These are phyloP conservation scores for Amanita pallidorosea DNA, from an alignment of 768 basidiomycete species.

Conservation along the genomic window DNA sequence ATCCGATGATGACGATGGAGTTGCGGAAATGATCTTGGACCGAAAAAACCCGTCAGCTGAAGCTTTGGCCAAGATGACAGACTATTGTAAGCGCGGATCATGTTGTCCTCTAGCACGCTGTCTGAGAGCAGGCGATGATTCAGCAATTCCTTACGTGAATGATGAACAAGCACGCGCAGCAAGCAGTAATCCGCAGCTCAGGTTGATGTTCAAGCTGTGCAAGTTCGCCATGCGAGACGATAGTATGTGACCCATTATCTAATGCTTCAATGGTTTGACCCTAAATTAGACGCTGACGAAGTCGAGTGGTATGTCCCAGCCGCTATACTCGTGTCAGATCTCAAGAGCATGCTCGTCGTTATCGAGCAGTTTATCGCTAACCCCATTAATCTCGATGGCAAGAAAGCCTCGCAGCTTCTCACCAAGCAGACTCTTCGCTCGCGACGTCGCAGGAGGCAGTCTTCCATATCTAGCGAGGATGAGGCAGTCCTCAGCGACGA, in stretches of 20 bases:
- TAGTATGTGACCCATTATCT: constrained; percentile 25
- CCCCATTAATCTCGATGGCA: constrained; percentile 75
- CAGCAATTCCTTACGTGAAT: constrained; percentile 67
- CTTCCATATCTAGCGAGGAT: constrained; percentile 29
- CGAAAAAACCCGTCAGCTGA: constrained; percentile 50
- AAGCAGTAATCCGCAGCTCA: constrained; percentile 68
- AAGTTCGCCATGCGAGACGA: constrained; percentile 61
- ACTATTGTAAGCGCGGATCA: constrained; percentile 50
- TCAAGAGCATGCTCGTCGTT: constrained; percentile 60
- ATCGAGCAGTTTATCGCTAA: constrained; percentile 76
- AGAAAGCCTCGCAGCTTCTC: constrained; percentile 63
- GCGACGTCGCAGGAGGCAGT: constrained; percentile 35
- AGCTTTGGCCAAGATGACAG: constrained; percentile 56
- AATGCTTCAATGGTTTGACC: constrained; percentile 9
- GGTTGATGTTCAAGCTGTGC: constrained; percentile 74
- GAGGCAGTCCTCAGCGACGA: constrained; percentile 23
- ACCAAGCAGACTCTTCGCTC: constrained; percentile 50
- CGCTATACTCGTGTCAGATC: constrained; percentile 49
- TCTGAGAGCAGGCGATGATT: constrained; percentile 1
- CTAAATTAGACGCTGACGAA: constrained; percentile 47
- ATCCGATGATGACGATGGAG: constrained; percentile 24
- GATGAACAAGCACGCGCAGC: constrained; percentile 73
- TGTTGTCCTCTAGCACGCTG: neutral
- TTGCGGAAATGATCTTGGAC: constrained; percentile 14
- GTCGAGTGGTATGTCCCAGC: constrained; percentile 82